Conservation (phyloP, 495 filamentous ascomycete species). For the Penicillium flavigenum region DNA sequence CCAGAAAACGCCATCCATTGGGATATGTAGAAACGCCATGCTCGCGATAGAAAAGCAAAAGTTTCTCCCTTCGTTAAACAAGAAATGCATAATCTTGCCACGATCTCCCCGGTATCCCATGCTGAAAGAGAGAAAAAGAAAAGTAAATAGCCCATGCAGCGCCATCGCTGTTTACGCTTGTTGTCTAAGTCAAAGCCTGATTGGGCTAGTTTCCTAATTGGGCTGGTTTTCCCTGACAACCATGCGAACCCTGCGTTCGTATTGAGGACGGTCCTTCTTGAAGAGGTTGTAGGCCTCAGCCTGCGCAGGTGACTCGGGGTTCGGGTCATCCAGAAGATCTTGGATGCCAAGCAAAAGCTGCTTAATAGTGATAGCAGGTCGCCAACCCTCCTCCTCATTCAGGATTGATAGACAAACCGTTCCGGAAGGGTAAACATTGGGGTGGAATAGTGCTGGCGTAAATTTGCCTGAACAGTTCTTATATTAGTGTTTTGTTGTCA, state of each 20-base stretch:
- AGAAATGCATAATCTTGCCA: slow-evolving; percentile 15
- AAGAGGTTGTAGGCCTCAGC: slow-evolving; percentile 97
- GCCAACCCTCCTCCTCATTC: slow-evolving; percentile 99
- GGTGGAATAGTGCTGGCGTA: slow-evolving; percentile 91
- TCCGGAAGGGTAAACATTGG: slow-evolving; percentile 97
- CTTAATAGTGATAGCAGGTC: slow-evolving; percentile 96
- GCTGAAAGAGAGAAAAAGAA: slow-evolving; percentile 19
- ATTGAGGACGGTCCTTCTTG: slow-evolving; percentile 83
- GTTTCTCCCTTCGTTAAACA: slow-evolving; percentile 19
- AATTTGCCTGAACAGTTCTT: slow-evolving; percentile 76
- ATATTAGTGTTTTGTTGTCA: slow-evolving; percentile 4
- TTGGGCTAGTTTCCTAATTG: slow-evolving; percentile 39
- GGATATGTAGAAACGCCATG: slow-evolving; percentile 24
- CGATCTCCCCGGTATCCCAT: slow-evolving; percentile 6
- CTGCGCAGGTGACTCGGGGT: slow-evolving; percentile 94
- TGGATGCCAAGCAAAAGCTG: slow-evolving; percentile 95
- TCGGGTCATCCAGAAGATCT: slow-evolving; percentile 92
- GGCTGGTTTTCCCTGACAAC: slow-evolving; percentile 86
- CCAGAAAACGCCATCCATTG: slow-evolving; percentile 23
- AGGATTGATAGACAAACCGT: slow-evolving; percentile 97
- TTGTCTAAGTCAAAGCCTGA: not conserved
- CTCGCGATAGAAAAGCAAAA: slow-evolving; percentile 25
- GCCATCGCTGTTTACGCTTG: slow-evolving; percentile 6
- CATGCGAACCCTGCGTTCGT: slow-evolving; percentile 81
- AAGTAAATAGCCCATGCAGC: slow-evolving; percentile 14